A percentile compares a stretch with the other conserved stretches of the same genome.
Conservation (phyloP, 2,329 filamentous ascomycete species). For the Apiospora sp. region DNA sequence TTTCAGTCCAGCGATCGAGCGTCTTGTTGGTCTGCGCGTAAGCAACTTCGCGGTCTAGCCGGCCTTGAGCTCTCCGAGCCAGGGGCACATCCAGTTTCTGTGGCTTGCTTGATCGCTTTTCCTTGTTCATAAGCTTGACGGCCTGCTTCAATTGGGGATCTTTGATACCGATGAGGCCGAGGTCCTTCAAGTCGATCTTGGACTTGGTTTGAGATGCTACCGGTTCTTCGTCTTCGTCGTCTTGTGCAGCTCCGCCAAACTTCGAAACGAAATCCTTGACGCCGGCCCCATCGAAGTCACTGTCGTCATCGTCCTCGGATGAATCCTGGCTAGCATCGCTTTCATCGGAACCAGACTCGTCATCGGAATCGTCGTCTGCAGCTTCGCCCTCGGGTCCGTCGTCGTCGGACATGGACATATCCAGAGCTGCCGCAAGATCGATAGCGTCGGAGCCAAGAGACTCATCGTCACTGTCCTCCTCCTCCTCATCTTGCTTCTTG, state of each 20-base stretch:
- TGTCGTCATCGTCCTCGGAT: conserved; percentile 51
- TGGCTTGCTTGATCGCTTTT: conserved; percentile 63
- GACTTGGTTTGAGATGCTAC: conserved; percentile 64
- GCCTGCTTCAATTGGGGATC: conserved; percentile 81
- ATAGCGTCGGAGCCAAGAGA: conserved; percentile 67
- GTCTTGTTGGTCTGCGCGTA: conserved; percentile 93
- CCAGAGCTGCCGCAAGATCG: conserved; percentile 64
- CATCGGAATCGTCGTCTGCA: conserved; percentile 53
- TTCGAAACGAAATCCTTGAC: conserved; percentile 64
- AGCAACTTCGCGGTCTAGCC: conserved; percentile 80
- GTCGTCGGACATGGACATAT: conserved; percentile 54
- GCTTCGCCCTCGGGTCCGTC: conserved; percentile 59
- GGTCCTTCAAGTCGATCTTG: conserved; percentile 78
- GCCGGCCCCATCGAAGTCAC: conserved; percentile 59
- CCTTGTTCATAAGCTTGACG: conserved; percentile 75
- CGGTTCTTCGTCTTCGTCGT: conserved; percentile 57
- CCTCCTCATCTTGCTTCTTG: conserved; percentile 65
- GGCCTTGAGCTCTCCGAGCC: conserved; percentile 85
- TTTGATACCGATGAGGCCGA: conserved; percentile 73
- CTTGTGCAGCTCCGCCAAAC: conserved; percentile 68
- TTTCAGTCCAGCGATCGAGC: conserved; percentile 90
- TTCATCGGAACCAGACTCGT: conserved; percentile 54
- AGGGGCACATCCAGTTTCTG: conserved; percentile 84
- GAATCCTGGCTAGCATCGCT: conserved; percentile 52
- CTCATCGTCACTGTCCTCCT: conserved; percentile 64